These are phyloP conservation scores for Neonothopanus nambi DNA, from an alignment of 1,284 basidiomycete genomes.

Conservation along the genomic window DNA sequence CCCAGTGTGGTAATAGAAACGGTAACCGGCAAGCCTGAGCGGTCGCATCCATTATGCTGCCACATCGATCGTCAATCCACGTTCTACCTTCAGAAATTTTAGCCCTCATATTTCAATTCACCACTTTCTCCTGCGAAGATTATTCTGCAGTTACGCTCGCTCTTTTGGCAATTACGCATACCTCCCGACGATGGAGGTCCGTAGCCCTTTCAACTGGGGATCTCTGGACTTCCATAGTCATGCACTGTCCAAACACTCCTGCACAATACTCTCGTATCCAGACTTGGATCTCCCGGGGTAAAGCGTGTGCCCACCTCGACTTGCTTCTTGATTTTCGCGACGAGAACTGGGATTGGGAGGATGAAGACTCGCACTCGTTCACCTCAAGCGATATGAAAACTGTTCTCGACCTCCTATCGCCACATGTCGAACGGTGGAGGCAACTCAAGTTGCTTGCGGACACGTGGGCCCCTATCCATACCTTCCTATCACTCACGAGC, in stretches of 20 bases:
- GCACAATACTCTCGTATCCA: slow-evolving; percentile 35
- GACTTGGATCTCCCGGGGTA: slow-evolving; percentile 43
- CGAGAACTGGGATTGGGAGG: slow-evolving; percentile 22
- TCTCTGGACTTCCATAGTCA: slow-evolving; percentile 45
- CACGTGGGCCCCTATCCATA: slow-evolving; percentile 55
- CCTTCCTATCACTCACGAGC: slow-evolving; percentile 43
- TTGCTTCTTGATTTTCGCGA: slow-evolving; percentile 43
- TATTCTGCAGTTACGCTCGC: slow-evolving; percentile 27
- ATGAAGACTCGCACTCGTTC: slow-evolving; percentile 45
- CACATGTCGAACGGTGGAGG: slow-evolving; percentile 46
- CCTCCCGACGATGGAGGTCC: slow-evolving; percentile 47
- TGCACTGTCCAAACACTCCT: slow-evolving; percentile 40
- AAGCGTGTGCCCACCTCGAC: slow-evolving; percentile 40
- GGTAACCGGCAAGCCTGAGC: too few species aligned
- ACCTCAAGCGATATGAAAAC: slow-evolving; percentile 40
- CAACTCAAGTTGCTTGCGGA: slow-evolving; percentile 49
- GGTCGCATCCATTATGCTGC: too few species aligned
- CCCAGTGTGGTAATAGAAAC: too few species aligned
- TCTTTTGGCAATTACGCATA: slow-evolving; percentile 39
- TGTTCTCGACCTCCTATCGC: slow-evolving; percentile 42
- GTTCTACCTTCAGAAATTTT: slow-evolving; percentile 44
- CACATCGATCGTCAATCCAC: not conserved
- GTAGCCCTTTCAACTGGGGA: slow-evolving; percentile 40
- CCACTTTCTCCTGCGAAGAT: slow-evolving; percentile 26
- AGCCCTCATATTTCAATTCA: slow-evolving; percentile 36